Evolutionary conservation across 2,329 filamentous ascomycete species (phyloP).

Genomic region (Pleurostoma richardsiae): DNA sequence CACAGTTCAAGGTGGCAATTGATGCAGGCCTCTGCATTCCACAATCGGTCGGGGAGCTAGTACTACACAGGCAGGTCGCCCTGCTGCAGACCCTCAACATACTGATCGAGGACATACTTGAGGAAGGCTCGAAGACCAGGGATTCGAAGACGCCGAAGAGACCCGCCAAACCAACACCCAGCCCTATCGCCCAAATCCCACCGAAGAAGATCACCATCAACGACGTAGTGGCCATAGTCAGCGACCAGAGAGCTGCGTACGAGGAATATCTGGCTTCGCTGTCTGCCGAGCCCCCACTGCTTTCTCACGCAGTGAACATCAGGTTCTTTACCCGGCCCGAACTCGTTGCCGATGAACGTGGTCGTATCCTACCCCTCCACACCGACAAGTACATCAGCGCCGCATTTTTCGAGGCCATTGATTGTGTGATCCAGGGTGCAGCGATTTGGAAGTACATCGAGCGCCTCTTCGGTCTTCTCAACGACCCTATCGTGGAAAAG

Average conservation of each 20-base stretch:
- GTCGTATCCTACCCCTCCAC: constrained; percentile 26
- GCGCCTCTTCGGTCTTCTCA: constrained; percentile 27
- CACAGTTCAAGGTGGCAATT: constrained; percentile 15
- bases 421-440: constrained; percentile 24
- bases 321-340: constrained; percentile 34
- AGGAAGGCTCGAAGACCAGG: constrained; percentile 25
- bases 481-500: constrained; percentile 14
- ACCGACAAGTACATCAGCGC: constrained; percentile 35
- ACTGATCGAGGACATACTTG: constrained; percentile 36
- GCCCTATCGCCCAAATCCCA: no score
- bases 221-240: constrained; percentile 21
- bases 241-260: constrained; percentile 24
- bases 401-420: constrained; percentile 34
- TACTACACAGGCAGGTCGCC: constrained; percentile 31
- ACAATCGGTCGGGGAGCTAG: constrained; percentile 22
- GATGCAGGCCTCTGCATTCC: constrained; percentile 18
- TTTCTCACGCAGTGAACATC: constrained; percentile 25
- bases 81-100: constrained; percentile 32
- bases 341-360: constrained; percentile 37
- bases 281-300: constrained; percentile 21
- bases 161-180: constrained; percentile 7
- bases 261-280: constrained; percentile 29
- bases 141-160: constrained; percentile 19
- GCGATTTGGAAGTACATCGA: constrained; percentile 35
- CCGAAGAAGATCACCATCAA: constrained; percentile 19